A percentile compares a stretch with the other conserved stretches of the same genome.
Conservation (phyloP, 495 filamentous ascomycete species). For the Ramalina peruviana region DNA sequence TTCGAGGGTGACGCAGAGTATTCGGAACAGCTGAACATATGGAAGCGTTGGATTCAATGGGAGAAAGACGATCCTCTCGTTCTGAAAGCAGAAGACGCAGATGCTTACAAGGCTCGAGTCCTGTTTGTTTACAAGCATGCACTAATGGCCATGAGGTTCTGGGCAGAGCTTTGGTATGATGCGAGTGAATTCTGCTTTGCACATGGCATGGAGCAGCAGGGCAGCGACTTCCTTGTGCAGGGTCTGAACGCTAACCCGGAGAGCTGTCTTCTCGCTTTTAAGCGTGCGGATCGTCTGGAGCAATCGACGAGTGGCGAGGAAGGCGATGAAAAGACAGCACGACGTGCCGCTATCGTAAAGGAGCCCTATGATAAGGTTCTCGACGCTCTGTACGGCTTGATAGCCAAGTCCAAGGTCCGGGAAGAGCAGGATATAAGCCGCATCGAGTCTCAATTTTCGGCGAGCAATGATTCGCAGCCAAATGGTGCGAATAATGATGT, state of each 20-base stretch:
- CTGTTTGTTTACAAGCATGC: constrained; percentile 89
- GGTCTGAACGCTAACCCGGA: constrained; percentile 87
- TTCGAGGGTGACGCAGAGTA: constrained; percentile 83
- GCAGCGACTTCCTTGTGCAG: constrained; percentile 63
- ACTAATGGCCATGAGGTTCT: constrained; percentile 82
- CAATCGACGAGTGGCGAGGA: constrained; percentile 52
- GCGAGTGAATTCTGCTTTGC: constrained; percentile 85
- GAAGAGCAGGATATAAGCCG: constrained; percentile 57
- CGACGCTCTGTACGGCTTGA: constrained; percentile 69
- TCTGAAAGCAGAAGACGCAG: constrained; percentile 58
- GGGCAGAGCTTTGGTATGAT: constrained; percentile 91
- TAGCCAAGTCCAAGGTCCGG: constrained; percentile 55
- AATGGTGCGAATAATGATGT: constrained; percentile 32
- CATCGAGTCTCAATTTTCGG: constrained; percentile 44
- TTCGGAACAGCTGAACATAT: constrained; percentile 70
- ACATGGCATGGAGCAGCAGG: constrained; percentile 54
- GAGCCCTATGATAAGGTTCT: constrained; percentile 73
- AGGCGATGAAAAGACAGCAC: constrained; percentile 45
- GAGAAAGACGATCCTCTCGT: constrained; percentile 86
- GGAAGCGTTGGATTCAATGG: constrained; percentile 89
- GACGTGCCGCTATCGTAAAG: constrained; percentile 58
- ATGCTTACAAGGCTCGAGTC: constrained; percentile 59
- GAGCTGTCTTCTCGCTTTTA: constrained; percentile 78
- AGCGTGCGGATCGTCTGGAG: constrained; percentile 76
- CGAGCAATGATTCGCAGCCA: constrained; percentile 23